Evolutionary conservation across 73 alveolate species (phyloP).

Genomic region (Tetrahymena thermophila): DNA sequence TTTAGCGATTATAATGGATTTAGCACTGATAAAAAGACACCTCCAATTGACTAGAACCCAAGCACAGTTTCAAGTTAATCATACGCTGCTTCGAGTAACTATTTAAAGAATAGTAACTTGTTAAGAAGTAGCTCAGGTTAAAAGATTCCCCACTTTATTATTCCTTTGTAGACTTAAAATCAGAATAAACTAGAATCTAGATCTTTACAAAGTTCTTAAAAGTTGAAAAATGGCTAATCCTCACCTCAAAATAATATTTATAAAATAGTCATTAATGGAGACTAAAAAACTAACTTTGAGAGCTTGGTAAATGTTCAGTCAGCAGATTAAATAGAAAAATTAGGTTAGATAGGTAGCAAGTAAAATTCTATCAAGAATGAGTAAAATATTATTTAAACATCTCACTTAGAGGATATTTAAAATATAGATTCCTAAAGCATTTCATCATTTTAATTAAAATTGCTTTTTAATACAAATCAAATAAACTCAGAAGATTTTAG

Average conservation of each 20-base stretch:
- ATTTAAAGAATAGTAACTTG: background rate
- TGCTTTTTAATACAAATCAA: background rate
- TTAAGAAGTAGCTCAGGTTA: background rate
- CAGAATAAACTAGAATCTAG: background rate
- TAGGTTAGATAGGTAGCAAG: background rate
- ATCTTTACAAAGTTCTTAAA: background rate
- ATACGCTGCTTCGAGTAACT: background rate
- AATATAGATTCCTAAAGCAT: background rate
- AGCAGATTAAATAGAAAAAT: background rate
- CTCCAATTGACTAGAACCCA: background rate
- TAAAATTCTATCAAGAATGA: background rate
- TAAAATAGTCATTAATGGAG: background rate
- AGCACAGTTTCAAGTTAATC: background rate
- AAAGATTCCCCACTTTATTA: background rate
- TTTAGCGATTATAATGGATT: background rate
- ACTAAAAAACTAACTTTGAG: background rate
- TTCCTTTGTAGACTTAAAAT: background rate
- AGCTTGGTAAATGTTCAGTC: background rate
- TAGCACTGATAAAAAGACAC: background rate
- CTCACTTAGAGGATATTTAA: background rate
- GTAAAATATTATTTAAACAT: background rate
- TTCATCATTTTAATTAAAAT: background rate
- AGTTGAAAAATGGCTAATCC: background rate
- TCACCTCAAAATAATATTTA: background rate
- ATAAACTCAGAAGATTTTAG: background rate